phyloP scores from a whole-genome alignment of 163 green algal species.

The Chlorella variabilis region DNA sequence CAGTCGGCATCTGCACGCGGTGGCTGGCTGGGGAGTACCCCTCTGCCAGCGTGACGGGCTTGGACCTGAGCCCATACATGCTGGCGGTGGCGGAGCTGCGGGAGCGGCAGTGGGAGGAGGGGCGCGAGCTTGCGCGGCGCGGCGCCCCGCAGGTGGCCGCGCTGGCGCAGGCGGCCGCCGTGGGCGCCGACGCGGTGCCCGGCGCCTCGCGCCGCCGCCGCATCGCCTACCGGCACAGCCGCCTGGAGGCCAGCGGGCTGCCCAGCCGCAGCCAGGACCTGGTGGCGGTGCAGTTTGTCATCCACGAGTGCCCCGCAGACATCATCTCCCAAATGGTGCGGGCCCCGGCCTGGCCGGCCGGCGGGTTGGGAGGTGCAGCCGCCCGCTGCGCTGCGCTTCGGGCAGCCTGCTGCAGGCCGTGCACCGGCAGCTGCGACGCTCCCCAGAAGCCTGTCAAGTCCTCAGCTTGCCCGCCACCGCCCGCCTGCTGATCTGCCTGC shows the following conservation, averaged over 20 bases:
- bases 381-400: not conserved
- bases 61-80: slow-evolving; percentile 92
- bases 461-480: not conserved
- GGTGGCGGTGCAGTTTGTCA: slow-evolving; percentile 75
- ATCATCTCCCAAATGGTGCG: slow-evolving; percentile 57
- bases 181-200: no score
- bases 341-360: no score
- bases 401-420: not conserved
- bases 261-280: slow-evolving; percentile 70
- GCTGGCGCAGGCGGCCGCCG: not conserved
- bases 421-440: not conserved
- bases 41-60: slow-evolving; percentile 55
- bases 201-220: no score
- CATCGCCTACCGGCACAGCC: slow-evolving; percentile 72
- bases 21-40: slow-evolving; percentile 73
- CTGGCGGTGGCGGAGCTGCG: slow-evolving; percentile 84
- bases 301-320: slow-evolving; percentile 79
- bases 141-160: not conserved
- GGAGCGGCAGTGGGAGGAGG: slow-evolving; percentile 50
- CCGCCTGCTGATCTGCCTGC: no score
- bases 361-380: not conserved
- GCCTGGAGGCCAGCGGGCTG: slow-evolving; percentile 64
- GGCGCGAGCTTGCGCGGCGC: not conserved
- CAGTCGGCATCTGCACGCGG: slow-evolving; percentile 61
- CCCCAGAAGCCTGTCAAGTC: not conserved